Conservation (phyloP, 805 yeast species). For the Ogataea nakhonphanomensis region DNA sequence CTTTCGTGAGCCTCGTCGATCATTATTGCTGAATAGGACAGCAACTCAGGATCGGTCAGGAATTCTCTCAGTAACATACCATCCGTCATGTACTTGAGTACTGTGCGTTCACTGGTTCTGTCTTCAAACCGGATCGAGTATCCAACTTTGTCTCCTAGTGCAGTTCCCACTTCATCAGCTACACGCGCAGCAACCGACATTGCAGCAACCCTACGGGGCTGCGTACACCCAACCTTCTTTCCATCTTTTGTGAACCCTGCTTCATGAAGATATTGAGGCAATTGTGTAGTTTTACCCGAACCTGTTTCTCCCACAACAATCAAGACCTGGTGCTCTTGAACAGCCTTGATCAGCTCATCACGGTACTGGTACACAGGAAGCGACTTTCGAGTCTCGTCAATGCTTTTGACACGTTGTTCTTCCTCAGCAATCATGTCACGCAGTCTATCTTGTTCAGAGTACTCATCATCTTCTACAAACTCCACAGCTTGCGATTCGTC, state of each 20-base stretch:
- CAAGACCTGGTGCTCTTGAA: conserved; percentile 65
- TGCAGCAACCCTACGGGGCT: conserved; percentile 95
- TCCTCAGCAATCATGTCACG: conserved; percentile 32
- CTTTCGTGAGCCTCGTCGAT: conserved; percentile 98
- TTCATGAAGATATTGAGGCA: conserved; percentile 83
- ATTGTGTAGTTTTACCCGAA: conserved; percentile 91
- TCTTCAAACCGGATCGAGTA: conserved; percentile 88
- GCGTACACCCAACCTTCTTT: conserved; percentile 77
- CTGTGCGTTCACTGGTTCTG: conserved; percentile 57
- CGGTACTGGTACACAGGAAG: conserved; percentile 74
- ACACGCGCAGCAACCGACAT: conserved; percentile 87
- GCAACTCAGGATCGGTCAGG: conserved; percentile 66
- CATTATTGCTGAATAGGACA: conserved; percentile 75
- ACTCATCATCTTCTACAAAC: conserved; percentile 25
- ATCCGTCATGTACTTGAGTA: conserved; percentile 88
- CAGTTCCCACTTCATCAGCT: conserved; percentile 79
- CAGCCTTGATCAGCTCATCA: conserved; percentile 54
- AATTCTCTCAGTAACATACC: conserved; percentile 92
- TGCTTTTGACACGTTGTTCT: conserved; percentile 33
- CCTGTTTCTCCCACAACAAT: conserved; percentile 94
- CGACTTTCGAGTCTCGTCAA: conserved; percentile 55
- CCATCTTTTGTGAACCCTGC: conserved; percentile 67
- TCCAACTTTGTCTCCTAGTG: conserved; percentile 87
- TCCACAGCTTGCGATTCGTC: conserved; percentile 42
- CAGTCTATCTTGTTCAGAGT: conserved; percentile 30